These are phyloP conservation scores for Chrysanthemum makinoi DNA, from an alignment of 129 eudicot species.

Conservation along the genomic window DNA sequence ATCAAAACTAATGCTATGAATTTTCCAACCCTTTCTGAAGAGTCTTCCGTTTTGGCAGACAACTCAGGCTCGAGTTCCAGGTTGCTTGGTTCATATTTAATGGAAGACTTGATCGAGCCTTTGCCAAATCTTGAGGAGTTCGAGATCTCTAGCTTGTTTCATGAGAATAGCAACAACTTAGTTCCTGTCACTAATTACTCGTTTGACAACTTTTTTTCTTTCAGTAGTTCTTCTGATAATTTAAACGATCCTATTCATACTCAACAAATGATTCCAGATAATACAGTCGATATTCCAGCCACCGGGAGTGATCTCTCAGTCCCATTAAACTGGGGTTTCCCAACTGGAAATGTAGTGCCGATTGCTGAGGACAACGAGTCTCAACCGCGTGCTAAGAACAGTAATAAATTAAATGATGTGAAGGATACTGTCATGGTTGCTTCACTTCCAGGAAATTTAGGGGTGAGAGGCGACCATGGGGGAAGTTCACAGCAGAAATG, in stretches of 20 bases:
- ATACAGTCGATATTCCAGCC: neutral
- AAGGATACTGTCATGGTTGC: neutral
- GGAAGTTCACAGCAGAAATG: slow-evolving; percentile 34
- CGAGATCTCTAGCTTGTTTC: slow-evolving; percentile 14
- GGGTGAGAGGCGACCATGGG: slow-evolving; percentile 25
- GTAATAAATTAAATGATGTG: neutral
- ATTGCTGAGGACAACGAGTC: neutral
- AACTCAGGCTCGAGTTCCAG: neutral
- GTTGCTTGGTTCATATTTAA: neutral
- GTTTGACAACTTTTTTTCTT: neutral
- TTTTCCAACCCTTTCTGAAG: slow-evolving; percentile 5
- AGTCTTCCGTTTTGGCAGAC: slow-evolving; percentile 13
- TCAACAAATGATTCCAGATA: neutral
- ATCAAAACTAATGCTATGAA: neutral
- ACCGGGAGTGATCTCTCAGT: neutral
- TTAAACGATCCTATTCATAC: neutral
- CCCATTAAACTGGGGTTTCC: slow-evolving; percentile 5
- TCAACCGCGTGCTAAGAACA: neutral
- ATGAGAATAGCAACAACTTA: slow-evolving; percentile 3
- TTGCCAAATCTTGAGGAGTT: slow-evolving; percentile 8
- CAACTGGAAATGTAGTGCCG: slow-evolving; percentile 9
- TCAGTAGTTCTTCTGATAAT: neutral
- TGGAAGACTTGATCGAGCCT: neutral
- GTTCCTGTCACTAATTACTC: neutral
- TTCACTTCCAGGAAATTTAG: no score